These are phyloP conservation scores for Logfia minima DNA, from an alignment of 129 eudicot species.

Conservation along the genomic window DNA sequence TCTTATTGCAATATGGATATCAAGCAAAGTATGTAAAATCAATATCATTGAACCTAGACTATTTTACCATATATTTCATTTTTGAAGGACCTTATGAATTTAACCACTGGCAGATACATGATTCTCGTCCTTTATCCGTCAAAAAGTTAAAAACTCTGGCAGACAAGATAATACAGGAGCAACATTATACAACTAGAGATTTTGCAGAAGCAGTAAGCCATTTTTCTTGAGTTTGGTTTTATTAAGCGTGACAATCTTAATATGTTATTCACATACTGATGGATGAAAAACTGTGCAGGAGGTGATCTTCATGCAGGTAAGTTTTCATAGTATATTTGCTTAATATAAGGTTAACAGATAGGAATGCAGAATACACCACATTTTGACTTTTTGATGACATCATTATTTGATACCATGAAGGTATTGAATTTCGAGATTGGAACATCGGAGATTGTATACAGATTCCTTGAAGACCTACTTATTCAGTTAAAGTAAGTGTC, in stretches of 20 bases:
- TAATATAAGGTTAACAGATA: not conserved
- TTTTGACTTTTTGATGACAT: slow-evolving; percentile 17
- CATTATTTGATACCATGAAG: slow-evolving; percentile 31
- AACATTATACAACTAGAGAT: slow-evolving; percentile 69
- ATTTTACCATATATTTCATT: slow-evolving; percentile 7
- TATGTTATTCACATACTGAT: slow-evolving; percentile 18
- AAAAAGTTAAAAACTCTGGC: slow-evolving; percentile 53
- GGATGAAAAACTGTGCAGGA: slow-evolving; percentile 54
- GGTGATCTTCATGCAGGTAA: slow-evolving; percentile 72
- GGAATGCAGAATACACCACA: not conserved
- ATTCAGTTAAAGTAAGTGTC: slow-evolving; percentile 53
- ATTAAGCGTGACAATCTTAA: not conserved
- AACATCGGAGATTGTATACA: slow-evolving; percentile 50
- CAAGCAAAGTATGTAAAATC: slow-evolving; percentile 65
- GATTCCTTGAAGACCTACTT: slow-evolving; percentile 59
- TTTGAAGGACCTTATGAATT: slow-evolving; percentile 2
- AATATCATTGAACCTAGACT: not conserved
- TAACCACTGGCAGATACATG: slow-evolving; percentile 53
- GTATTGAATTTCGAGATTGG: slow-evolving; percentile 77
- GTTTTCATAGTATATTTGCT: not conserved
- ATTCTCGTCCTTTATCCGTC: slow-evolving; percentile 56
- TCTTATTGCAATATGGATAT: slow-evolving; percentile 75
- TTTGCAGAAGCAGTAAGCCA: slow-evolving; percentile 70
- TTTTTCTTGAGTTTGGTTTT: not conserved
- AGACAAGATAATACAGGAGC: slow-evolving; percentile 60